Percentiles rank a stretch among this genome's conserved stretches.
Conservation (phyloP, 2,329 filamentous ascomycete genomes). For the Fusarium dimerum region DNA sequence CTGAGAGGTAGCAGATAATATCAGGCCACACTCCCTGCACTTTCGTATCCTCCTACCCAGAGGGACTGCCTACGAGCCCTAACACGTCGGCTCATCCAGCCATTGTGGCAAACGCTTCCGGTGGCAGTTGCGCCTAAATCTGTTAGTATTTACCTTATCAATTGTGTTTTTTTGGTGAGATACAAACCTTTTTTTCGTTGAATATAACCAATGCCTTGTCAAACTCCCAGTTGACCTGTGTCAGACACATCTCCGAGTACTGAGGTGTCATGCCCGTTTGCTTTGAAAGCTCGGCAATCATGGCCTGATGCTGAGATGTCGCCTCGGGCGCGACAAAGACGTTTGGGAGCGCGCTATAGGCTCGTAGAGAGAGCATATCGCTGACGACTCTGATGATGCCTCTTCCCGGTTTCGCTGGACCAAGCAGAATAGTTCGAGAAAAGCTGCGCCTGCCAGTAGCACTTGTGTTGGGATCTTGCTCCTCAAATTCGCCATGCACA, state of each 20-base stretch:
- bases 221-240: conserved; percentile 78
- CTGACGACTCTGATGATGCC: conserved; percentile 73
- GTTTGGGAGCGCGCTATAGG: conserved; percentile 57
- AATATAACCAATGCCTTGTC: conserved; percentile 75
- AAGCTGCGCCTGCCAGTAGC: conserved; percentile 72
- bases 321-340: conserved; percentile 36
- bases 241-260: conserved; percentile 79
- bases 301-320: conserved; percentile 58
- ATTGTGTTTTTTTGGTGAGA: background rate
- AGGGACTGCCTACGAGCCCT: background rate
- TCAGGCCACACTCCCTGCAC: too few species aligned
- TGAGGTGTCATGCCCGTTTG: conserved; percentile 78
- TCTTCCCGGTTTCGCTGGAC: conserved; percentile 67
- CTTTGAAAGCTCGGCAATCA: conserved; percentile 73
- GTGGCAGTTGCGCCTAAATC: conserved; percentile 46
- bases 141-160: conserved; percentile 8
- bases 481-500: conserved; percentile 83
- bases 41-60: too few species aligned
- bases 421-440: conserved; percentile 77
- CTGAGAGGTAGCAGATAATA: too few species aligned
- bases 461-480: conserved; percentile 59
- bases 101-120: conserved; percentile 45
- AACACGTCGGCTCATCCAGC: conserved; percentile 6
- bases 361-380: conserved; percentile 74
- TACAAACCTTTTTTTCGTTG: conserved; percentile 68